Evolutionary conservation across 306 rosid species (phyloP).

Genomic region (Luffa aegyptiaca): DNA sequence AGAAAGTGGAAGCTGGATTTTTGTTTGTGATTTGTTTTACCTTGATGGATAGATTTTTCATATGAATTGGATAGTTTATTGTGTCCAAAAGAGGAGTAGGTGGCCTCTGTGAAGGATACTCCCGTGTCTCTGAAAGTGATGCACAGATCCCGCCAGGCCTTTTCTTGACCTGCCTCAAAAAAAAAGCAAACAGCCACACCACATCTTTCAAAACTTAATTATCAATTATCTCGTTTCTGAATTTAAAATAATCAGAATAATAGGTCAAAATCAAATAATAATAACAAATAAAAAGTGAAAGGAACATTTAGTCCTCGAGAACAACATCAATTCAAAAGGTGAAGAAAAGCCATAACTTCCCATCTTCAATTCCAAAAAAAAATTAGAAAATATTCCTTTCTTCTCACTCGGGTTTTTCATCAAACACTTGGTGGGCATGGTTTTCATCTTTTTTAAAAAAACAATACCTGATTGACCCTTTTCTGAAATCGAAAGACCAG

Average conservation of each 20-base stretch:
- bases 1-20: not conserved
- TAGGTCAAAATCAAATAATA: not conserved
- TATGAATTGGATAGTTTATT: slow-evolving; percentile 78
- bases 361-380: not conserved
- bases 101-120: slow-evolving; percentile 66
- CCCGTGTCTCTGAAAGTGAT: slow-evolving; percentile 63
- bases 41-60: slow-evolving; percentile 91
- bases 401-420: not conserved
- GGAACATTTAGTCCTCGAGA: not conserved
- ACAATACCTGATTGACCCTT: slow-evolving; percentile 41
- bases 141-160: slow-evolving; percentile 48
- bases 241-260: slow-evolving; percentile 6
- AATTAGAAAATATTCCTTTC: not conserved
- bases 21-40: slow-evolving; percentile 19
- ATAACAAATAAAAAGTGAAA: not conserved
- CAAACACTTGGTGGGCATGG: slow-evolving; percentile 8
- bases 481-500: slow-evolving; percentile 22
- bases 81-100: slow-evolving; percentile 93
- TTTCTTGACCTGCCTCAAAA: slow-evolving; percentile 38
- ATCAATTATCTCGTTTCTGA: not conserved
- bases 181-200: slow-evolving; percentile 16
- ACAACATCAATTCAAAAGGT: not conserved
- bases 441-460: not conserved
- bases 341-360: not conserved
- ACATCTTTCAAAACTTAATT: slow-evolving; percentile 13